Evolutionary conservation across 352 stramenopile genomes (phyloP), one percentile per base, ranked within the genome.

Genomic region (Phytophthora sp.): DNA sequence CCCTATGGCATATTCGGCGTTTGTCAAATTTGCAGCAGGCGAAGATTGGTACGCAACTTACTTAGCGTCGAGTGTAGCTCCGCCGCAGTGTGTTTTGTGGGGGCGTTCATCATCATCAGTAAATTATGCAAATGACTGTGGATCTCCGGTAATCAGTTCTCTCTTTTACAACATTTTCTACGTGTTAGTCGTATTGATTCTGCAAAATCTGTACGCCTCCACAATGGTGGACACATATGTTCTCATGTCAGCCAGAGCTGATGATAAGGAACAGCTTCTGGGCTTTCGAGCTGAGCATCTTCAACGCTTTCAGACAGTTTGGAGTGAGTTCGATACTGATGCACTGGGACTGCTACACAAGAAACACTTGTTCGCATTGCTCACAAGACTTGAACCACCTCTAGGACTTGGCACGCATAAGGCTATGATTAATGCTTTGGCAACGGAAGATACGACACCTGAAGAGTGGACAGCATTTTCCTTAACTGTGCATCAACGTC

Each of bases 21-120:
- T 94, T 58, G 83, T 93, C 26, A 93, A 93, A 46, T 93, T 94
- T 64, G 84, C 84, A 4, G 84, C 84, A 0, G 87, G 87, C 7
- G 87, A 95, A 69, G 84, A 94, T 46, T 95, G 87, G 87, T 95
- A 87, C 44, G 84, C 90, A 38, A 85, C 84, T 12, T 91, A 91
- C 49, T 71, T 83, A 31, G 81, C 86, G 8, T 89, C 80, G 38
- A 90, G 79, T 58, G 81, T 92, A 5, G 52, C 54, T 8, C 57
- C 70, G 7, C 84, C 87, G 0, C 75, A 82, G 31, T 94, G 87
- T 63, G 82, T 89, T 2, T 57, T 80, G 4, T 77, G 71, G 9
- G 71, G 67, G 1, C 66, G 63, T 12, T 81, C 53, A 12, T 55
- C 48, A 17, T 3, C 39, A 1, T 46, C 42, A 12, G n/a, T 11